phyloP scores from a whole-genome alignment of 2,329 filamentous ascomycete genomes.

The Cladosporium sp. region DNA sequence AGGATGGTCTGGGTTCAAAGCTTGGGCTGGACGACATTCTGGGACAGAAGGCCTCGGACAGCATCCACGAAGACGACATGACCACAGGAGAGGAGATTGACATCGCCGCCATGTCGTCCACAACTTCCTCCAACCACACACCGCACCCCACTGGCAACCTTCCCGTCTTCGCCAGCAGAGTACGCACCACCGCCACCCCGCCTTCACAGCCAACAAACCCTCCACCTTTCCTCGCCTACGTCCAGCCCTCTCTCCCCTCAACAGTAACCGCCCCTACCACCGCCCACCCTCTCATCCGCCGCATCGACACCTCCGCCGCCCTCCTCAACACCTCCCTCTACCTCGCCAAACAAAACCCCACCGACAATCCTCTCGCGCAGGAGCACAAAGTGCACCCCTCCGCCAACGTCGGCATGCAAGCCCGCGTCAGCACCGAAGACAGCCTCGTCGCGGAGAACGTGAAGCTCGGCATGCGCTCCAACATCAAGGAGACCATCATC shows the following conservation, averaged over 20 bases:
- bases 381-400: conserved; percentile 74
- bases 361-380: conserved; percentile 60
- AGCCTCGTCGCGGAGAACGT: conserved; percentile 83
- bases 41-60: conserved; percentile 32
- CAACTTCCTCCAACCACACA: conserved; percentile 35
- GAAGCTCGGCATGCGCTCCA: conserved; percentile 76
- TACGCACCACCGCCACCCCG: conserved; percentile 15
- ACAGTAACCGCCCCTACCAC: conserved; percentile 12
- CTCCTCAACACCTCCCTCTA: conserved; percentile 76
- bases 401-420: conserved; percentile 70
- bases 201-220: conserved; percentile 13
- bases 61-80: conserved; percentile 23
- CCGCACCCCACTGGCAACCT: background rate
- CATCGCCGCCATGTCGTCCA: conserved; percentile 27
- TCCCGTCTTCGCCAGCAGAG: conserved; percentile 29
- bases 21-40: conserved; percentile 65
- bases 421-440: conserved; percentile 76
- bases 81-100: conserved; percentile 49
- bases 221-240: conserved; percentile 67
- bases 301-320: conserved; percentile 80
- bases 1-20: conserved; percentile 71
- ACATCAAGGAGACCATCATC: conserved; percentile 88
- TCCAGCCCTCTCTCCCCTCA: conserved; percentile 54
- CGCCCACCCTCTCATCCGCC: conserved; percentile 61
- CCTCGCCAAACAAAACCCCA: conserved; percentile 73